Percentiles rank a stretch among this genome's conserved stretches.
These are phyloP conservation scores for Asterionellopsis glacialis DNA, from an alignment of 108 stramenopile genomes.

Conservation along the genomic window DNA sequence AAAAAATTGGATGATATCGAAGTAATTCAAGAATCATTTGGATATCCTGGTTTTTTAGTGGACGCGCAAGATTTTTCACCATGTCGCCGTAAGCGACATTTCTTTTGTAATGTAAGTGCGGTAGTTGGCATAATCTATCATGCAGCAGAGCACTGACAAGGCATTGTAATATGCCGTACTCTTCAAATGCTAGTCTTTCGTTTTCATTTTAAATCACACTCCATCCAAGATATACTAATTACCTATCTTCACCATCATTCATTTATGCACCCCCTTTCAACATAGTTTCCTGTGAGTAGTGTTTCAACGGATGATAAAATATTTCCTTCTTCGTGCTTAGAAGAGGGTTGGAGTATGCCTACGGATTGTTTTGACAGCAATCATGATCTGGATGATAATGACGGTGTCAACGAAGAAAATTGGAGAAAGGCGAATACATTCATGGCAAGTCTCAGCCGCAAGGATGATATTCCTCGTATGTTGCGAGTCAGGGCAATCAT, in stretches of 20 bases:
- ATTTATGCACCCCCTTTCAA: too few relatives aligned
- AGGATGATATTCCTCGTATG: constrained; percentile 23
- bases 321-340: constrained; percentile 14
- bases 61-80: constrained; percentile 28
- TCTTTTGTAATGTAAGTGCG: constrained; percentile 19
- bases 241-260: too few relatives aligned
- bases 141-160: too few relatives aligned
- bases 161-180: too few relatives aligned
- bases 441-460: constrained; percentile 15
- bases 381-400: background rate
- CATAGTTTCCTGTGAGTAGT: background rate
- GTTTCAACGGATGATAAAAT: background rate
- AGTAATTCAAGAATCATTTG: constrained; percentile 3
- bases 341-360: constrained; percentile 17
- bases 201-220: too few relatives aligned
- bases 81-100: constrained; percentile 19
- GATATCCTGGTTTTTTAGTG: constrained; percentile 6
- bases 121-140: too few relatives aligned
- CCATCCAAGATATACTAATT: too few relatives aligned
- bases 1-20: constrained; percentile 3
- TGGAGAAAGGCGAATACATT: constrained; percentile 2
- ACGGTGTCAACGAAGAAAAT: background rate
- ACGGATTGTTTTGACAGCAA: constrained; percentile 4
- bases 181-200: too few relatives aligned
- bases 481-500: constrained; percentile 4